phyloP scores from a whole-genome alignment of 352 stramenopile genomes.

The Globisporangium nodosum region DNA sequence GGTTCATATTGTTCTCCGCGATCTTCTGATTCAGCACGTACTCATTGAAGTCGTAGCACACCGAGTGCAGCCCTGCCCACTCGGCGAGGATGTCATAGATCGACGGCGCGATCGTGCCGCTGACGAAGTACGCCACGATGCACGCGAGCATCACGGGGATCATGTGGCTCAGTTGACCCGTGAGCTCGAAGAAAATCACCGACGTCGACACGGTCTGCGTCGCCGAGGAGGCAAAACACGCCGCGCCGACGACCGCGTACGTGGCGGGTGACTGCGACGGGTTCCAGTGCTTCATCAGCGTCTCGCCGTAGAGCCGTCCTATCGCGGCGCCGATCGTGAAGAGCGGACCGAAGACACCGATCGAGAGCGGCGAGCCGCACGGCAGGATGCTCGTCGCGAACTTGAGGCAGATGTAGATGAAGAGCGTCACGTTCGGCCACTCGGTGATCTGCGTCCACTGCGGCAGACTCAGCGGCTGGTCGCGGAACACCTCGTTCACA shows the following conservation, averaged over 20 bases:
- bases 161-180: slow-evolving; percentile 78
- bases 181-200: slow-evolving; percentile 86
- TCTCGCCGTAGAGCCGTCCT: slow-evolving; percentile 71
- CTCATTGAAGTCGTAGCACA: slow-evolving; percentile 82
- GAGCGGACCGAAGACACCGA: slow-evolving; percentile 74
- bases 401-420: slow-evolving; percentile 72
- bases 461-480: slow-evolving; percentile 46
- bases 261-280: slow-evolving; percentile 68
- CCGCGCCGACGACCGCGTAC: slow-evolving; percentile 90
- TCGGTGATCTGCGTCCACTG: slow-evolving; percentile 63
- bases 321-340: slow-evolving; percentile 80
- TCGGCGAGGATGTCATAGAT: slow-evolving; percentile 85
- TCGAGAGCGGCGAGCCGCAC: slow-evolving; percentile 68
- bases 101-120: slow-evolving; percentile 65
- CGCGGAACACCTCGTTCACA: slow-evolving; percentile 75
- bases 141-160: slow-evolving; percentile 78
- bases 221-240: slow-evolving; percentile 86
- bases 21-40: slow-evolving; percentile 63
- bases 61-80: slow-evolving; percentile 68
- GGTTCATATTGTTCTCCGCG: slow-evolving; percentile 63
- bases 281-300: slow-evolving; percentile 71
- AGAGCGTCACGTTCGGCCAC: slow-evolving; percentile 47
- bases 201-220: slow-evolving; percentile 87
- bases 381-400: slow-evolving; percentile 62
- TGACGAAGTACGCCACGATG: slow-evolving; percentile 78